Conservation (phyloP, 768 basidiomycete genomes). For the Crucibulum laeve region DNA sequence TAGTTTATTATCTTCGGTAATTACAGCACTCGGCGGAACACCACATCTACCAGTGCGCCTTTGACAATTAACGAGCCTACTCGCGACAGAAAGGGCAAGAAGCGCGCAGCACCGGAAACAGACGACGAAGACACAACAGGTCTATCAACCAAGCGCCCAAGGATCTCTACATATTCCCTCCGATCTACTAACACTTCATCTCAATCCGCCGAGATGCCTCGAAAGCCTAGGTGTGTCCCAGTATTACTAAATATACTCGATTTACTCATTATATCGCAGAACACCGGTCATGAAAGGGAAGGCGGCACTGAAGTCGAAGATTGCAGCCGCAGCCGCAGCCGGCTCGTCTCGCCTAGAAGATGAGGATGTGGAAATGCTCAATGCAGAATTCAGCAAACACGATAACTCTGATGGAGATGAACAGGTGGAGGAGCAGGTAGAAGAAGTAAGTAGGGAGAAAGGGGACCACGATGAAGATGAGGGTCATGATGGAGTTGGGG, state of each 20-base stretch:
- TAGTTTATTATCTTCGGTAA: constrained; percentile 22
- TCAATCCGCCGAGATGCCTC: constrained; percentile 58
- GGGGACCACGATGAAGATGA: constrained; percentile 25
- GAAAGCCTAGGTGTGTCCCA: constrained; percentile 58
- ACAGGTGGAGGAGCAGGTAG: constrained; percentile 29
- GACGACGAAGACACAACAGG: constrained; percentile 60
- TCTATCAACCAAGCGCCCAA: constrained; percentile 59
- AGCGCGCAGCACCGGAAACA: constrained; percentile 79
- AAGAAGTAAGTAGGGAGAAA: constrained; percentile 38
- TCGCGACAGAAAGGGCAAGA: constrained; percentile 86
- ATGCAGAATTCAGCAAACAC: constrained; percentile 47
- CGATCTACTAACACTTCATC: constrained; percentile 51
- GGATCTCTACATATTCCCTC: constrained; percentile 61
- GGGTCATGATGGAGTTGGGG: constrained; percentile 29
- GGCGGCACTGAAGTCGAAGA: constrained; percentile 52
- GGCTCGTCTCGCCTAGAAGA: constrained; percentile 63
- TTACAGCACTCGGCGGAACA: constrained; percentile 57
- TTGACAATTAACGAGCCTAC: constrained; percentile 73
- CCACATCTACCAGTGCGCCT: constrained; percentile 33
- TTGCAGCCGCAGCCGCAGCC: constrained; percentile 52
- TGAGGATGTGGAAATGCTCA: constrained; percentile 77
- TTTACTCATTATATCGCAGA: constrained; percentile 24
- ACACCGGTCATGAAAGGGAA: constrained; percentile 55
- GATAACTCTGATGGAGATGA: constrained; percentile 30
- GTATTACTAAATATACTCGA: constrained; percentile 5